Conservation (phyloP, 2,329 filamentous ascomycete species). For the Aspergillus puulaauensis region DNA sequence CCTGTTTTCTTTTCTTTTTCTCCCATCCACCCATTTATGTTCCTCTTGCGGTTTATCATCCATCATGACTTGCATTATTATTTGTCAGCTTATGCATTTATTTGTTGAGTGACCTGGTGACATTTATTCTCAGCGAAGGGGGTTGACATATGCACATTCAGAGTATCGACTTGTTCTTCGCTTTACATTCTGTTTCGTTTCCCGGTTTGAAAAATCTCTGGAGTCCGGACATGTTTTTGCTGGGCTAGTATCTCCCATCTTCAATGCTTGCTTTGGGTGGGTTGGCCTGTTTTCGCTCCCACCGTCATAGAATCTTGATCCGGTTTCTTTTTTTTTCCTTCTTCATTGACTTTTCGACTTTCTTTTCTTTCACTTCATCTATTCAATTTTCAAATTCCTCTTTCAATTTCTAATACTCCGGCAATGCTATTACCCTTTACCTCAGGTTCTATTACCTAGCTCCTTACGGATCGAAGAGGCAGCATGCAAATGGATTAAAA, state of each 20-base stretch:
- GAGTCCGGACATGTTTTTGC: conserved; percentile 37
- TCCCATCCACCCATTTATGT: conserved; percentile 14
- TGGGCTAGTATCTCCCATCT: conserved; percentile 28
- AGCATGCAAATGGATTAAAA: conserved; percentile 20
- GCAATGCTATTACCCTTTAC: conserved; percentile 18
- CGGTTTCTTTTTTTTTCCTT: conserved; percentile 11
- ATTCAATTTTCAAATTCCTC: background rate
- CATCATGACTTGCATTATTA: conserved; percentile 25
- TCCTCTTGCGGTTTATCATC: conserved; percentile 14
- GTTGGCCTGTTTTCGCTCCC: conserved; percentile 28
- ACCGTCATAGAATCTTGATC: conserved; percentile 35
- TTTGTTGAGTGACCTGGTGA: conserved; percentile 23
- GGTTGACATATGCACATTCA: conserved; percentile 25
- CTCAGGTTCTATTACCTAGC: conserved; percentile 19
- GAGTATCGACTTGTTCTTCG: conserved; percentile 22
- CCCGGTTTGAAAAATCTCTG: conserved; percentile 32
- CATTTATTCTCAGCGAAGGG: conserved; percentile 23
- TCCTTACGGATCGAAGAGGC: conserved; percentile 24
- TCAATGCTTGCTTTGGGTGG: conserved; percentile 31
- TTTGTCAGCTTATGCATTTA: conserved; percentile 21
- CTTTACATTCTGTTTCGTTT: conserved; percentile 24
- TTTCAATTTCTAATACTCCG: conserved; percentile 21
- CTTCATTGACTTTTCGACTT: conserved; percentile 8
- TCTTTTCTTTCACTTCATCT: background rate
- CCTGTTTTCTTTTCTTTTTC: conserved; percentile 10